Conservation (phyloP, 352 stramenopile genomes). For the Discostella stelligera region DNA sequence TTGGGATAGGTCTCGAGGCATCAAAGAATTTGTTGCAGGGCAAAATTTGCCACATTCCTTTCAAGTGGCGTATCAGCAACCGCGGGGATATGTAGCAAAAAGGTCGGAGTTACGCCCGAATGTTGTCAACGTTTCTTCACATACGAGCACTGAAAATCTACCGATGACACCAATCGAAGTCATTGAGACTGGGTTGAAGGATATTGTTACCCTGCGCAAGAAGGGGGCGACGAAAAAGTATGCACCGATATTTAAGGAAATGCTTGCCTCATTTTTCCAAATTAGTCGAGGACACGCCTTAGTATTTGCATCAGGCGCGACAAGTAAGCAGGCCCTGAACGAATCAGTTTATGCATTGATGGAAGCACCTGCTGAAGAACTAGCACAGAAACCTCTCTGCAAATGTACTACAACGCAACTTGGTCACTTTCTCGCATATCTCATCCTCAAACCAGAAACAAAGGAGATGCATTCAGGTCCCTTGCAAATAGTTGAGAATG, state of each 20-base stretch:
- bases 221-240: constrained; percentile 27
- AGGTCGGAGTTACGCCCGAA: constrained; percentile 22
- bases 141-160: not conserved
- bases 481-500: constrained; percentile 13
- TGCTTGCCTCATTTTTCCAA: constrained; percentile 27
- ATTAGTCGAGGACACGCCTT: constrained; percentile 28
- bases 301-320: constrained; percentile 16
- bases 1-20: constrained; percentile 48
- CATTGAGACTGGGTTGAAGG: constrained; percentile 5
- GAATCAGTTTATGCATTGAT: constrained; percentile 15
- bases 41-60: constrained; percentile 49
- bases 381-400: constrained; percentile 16
- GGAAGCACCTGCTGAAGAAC: constrained; percentile 11
- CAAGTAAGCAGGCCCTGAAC: constrained; percentile 12
- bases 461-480: not conserved
- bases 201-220: constrained; percentile 7
- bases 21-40: constrained; percentile 52
- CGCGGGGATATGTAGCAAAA: constrained; percentile 28
- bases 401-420: constrained; percentile 30
- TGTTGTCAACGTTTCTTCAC: constrained; percentile 6
- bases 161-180: constrained; percentile 10
- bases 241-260: constrained; percentile 24
- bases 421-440: constrained; percentile 28
- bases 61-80: constrained; percentile 45
- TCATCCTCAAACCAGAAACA: constrained; percentile 14